Evolutionary conservation across 1,139 yeast genomes (phyloP).

Genomic region (Yarrowia galli): DNA sequence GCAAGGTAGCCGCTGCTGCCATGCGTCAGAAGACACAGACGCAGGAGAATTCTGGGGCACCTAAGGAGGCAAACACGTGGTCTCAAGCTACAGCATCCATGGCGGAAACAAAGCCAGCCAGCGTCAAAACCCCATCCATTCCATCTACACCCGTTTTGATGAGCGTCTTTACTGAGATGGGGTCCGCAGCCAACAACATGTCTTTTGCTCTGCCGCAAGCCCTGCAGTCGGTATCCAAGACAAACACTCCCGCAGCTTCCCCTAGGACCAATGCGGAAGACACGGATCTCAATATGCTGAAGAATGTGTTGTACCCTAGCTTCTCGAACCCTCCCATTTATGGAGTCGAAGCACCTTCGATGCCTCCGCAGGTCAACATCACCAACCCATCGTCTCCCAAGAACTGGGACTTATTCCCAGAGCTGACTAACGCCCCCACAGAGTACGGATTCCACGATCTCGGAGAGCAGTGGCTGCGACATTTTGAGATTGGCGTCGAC

Average conservation of each 20-base stretch:
- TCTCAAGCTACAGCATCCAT: conserved; percentile 28
- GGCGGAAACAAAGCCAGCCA: conserved; percentile 14
- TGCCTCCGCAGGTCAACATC: conserved; percentile 2
- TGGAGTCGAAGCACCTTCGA: conserved; percentile 6
- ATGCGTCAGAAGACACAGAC: conserved; percentile 21
- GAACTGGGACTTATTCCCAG: conserved; percentile 35
- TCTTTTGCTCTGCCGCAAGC: conserved; percentile 26
- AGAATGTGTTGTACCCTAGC: conserved; percentile 18
- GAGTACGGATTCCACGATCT: conserved; percentile 36
- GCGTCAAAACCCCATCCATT: conserved; percentile 29
- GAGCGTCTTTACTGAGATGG: conserved; percentile 32
- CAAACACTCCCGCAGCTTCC: conserved; percentile 20
- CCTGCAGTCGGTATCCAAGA: conserved; percentile 23
- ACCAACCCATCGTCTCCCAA: conserved; percentile 23
- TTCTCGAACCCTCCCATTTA: conserved; percentile 28
- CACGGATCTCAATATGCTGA: conserved; percentile 17
- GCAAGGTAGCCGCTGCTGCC: conserved; percentile 27
- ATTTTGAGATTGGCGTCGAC: conserved; percentile 34
- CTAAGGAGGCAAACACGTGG: conserved; percentile 25
- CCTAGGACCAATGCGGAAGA: conserved; percentile 18
- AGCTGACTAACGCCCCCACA: conserved; percentile 18
- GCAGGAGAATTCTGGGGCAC: neutral
- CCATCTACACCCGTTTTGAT: conserved; percentile 32
- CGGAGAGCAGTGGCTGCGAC: conserved; percentile 39
- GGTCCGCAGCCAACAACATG: conserved; percentile 15